Conservation (phyloP, 306 rosid genomes). For the Senna siamea region DNA sequence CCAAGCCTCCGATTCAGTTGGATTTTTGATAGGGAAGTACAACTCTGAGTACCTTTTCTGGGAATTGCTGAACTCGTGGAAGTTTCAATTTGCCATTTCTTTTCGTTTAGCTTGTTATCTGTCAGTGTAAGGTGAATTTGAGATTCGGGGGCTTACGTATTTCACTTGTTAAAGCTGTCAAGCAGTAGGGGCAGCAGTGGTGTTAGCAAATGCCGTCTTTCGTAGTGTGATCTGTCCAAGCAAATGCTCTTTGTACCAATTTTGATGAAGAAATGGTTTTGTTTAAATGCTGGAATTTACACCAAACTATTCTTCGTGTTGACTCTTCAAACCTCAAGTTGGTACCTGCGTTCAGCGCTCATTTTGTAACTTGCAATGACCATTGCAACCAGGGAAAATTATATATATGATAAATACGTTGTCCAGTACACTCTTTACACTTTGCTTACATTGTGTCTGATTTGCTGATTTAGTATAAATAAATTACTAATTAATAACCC, state of each 20-base stretch:
- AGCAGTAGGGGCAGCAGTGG: conserved; percentile 26
- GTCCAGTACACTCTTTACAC: too few species aligned
- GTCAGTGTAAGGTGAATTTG: conserved; percentile 17
- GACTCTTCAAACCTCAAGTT: too few species aligned
- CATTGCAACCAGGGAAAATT: too few species aligned
- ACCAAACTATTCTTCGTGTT: neutral
- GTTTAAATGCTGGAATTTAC: neutral
- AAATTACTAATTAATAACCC: too few species aligned
- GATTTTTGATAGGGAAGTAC: conserved; percentile 58
- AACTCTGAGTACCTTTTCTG: conserved; percentile 39
- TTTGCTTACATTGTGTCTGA: too few species aligned
- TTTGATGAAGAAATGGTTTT: conserved; percentile 22
- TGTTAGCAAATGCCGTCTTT: neutral
- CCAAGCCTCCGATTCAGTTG: conserved; percentile 54
- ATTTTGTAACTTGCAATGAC: too few species aligned
- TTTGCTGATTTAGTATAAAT: too few species aligned
- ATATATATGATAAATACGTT: too few species aligned
- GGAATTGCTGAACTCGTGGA: conserved; percentile 1
- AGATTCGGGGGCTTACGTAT: conserved; percentile 24
- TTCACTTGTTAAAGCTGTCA: too few species aligned
- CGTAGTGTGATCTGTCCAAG: neutral
- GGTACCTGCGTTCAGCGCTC: too few species aligned
- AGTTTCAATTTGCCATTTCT: conserved; percentile 8
- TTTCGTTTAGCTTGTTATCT: conserved; percentile 3
- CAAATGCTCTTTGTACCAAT: conserved; percentile 23